Percentiles rank a stretch among this genome's conserved stretches.
Conservation (phyloP, 1,284 basidiomycete genomes). For the Cryptococcus amylolentus region DNA sequence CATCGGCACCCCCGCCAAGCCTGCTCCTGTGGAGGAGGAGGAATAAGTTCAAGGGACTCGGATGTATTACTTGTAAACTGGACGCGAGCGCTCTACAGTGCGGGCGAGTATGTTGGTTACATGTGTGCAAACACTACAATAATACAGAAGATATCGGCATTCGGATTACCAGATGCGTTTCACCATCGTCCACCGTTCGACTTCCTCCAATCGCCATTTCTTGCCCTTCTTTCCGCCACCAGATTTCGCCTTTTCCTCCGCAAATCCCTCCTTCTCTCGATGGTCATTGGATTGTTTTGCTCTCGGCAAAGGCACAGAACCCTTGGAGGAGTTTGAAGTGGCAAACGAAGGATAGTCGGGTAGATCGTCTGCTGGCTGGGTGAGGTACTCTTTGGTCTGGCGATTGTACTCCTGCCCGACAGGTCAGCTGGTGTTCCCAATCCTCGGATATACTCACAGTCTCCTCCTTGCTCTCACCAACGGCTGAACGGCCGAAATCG, state of each 20-base stretch:
- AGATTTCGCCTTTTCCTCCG: slow-evolving; percentile 21
- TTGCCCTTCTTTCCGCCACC: slow-evolving; percentile 57
- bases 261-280: slow-evolving; percentile 40
- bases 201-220: slow-evolving; percentile 69
- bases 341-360: slow-evolving; percentile 50
- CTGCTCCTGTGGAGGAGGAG: slow-evolving; percentile 15
- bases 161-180: slow-evolving; percentile 74
- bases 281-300: slow-evolving; percentile 55
- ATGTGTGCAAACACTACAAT: background rate
- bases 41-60: slow-evolving; percentile 1
- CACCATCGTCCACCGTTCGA: slow-evolving; percentile 89
- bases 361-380: slow-evolving; percentile 66
- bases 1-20: slow-evolving; percentile 17
- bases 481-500: slow-evolving; percentile 76
- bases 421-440: background rate
- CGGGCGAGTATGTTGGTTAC: background rate
- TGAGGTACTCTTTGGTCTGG: slow-evolving; percentile 67
- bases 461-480: slow-evolving; percentile 83
- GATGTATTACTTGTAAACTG: background rate
- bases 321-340: background rate
- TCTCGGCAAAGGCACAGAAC: background rate
- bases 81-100: background rate
- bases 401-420: slow-evolving; percentile 67
- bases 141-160: background rate
- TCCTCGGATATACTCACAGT: slow-evolving; percentile 55